Evolutionary conservation across 345 rosid species (phyloP).

Genomic region (Noccaea caerulescens): DNA sequence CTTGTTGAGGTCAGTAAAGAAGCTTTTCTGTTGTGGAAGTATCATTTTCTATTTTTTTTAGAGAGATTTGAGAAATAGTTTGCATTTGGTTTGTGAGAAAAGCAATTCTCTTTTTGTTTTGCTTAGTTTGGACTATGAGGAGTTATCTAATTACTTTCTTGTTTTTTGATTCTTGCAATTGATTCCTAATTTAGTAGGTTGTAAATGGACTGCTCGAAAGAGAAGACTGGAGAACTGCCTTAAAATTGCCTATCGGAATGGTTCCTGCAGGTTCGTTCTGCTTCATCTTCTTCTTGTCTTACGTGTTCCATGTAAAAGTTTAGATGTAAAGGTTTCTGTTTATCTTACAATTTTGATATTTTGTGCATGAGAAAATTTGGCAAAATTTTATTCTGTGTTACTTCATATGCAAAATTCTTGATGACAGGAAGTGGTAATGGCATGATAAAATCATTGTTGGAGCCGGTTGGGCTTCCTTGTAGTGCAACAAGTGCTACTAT

Average conservation of each 20-base stretch:
- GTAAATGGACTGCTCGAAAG: constrained; percentile 94
- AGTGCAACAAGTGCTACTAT: constrained; percentile 63
- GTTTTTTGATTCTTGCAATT: constrained; percentile 30
- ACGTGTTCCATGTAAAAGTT: constrained; percentile 5
- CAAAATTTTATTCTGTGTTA: neutral
- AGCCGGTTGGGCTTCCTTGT: constrained; percentile 77
- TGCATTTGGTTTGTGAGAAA: no score
- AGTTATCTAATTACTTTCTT: neutral
- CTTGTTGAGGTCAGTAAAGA: constrained; percentile 79
- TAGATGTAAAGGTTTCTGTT: neutral
- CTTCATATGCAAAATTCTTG: constrained; percentile 21
- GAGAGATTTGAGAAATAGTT: neutral
- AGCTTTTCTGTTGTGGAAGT: constrained; percentile 23
- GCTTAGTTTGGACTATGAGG: neutral
- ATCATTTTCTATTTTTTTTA: neutral
- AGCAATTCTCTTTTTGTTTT: constrained; percentile 12
- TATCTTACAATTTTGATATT: neutral
- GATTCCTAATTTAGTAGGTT: constrained; percentile 72
- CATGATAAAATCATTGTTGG: constrained; percentile 84
- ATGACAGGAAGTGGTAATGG: constrained; percentile 91
- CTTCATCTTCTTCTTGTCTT: constrained; percentile 4
- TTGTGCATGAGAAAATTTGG: constrained; percentile 20
- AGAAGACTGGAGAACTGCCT: constrained; percentile 80
- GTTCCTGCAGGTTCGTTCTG: constrained; percentile 81
- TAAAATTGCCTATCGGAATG: constrained; percentile 78